These are phyloP conservation scores for Sclerotinia subarctica DNA, from an alignment of 2,329 filamentous ascomycete genomes.

Conservation along the genomic window DNA sequence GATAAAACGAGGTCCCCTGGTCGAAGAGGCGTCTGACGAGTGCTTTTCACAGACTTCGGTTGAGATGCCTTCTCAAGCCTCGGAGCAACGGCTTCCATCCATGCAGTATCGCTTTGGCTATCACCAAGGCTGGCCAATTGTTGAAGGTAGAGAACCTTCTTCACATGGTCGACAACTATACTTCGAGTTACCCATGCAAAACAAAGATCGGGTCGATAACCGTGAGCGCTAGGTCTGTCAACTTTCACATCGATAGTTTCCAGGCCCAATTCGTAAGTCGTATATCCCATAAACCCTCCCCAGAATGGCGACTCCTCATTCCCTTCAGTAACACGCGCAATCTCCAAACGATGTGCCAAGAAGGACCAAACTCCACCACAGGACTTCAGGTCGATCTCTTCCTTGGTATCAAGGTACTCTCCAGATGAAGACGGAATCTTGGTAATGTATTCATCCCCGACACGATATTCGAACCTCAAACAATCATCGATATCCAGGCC, in stretches of 20 bases:
- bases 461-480: constrained; percentile 55
- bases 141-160: constrained; percentile 56
- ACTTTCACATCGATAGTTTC: constrained; percentile 46
- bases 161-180: constrained; percentile 61
- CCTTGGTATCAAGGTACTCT: neutral
- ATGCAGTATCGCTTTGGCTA: constrained; percentile 34
- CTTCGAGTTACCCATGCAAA: constrained; percentile 63
- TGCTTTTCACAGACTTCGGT: constrained; percentile 13
- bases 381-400: constrained; percentile 20
- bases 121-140: constrained; percentile 44
- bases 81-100: constrained; percentile 24
- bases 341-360: constrained; percentile 41
- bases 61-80: constrained; percentile 23
- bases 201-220: constrained; percentile 53
- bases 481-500: constrained; percentile 60
- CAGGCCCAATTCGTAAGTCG: constrained; percentile 66
- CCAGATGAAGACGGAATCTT: constrained; percentile 17
- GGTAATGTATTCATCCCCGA: constrained; percentile 42
- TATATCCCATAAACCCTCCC: constrained; percentile 67
- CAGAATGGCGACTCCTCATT: constrained; percentile 55
- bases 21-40: constrained; percentile 8
- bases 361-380: constrained; percentile 38
- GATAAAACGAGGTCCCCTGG: constrained; percentile 9
- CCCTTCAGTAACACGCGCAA: constrained; percentile 40
- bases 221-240: constrained; percentile 25